Percentiles rank a stretch among this genome's conserved stretches.
Evolutionary conservation across 305 asterid species (phyloP).

Genomic region (Solanum hybrid): DNA sequence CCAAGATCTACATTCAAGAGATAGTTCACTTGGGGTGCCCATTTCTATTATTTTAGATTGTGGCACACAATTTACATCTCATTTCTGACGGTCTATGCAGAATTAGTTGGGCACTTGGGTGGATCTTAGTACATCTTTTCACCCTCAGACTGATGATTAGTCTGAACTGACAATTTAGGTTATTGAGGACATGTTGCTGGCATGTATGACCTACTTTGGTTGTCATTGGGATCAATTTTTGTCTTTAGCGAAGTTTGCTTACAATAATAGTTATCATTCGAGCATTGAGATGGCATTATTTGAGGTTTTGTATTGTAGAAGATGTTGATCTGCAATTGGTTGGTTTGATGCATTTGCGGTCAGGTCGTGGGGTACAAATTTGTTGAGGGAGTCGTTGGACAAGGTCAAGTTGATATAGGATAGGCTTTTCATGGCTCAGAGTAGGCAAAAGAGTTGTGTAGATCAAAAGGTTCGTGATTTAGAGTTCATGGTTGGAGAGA

Average conservation of each 20-base stretch:
- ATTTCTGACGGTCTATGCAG: not conserved
- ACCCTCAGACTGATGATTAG: not conserved
- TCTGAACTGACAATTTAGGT: not conserved
- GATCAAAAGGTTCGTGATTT: not conserved
- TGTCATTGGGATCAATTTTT: not conserved
- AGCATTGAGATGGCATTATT: not conserved
- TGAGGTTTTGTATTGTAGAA: not conserved
- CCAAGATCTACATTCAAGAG: not conserved
- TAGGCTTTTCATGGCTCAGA: not conserved
- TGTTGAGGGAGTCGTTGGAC: not conserved
- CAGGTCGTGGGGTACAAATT: not conserved
- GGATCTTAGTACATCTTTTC: not conserved
- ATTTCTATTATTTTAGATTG: no score
- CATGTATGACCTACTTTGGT: no score
- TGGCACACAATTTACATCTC: not conserved
- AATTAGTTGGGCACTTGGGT: not conserved
- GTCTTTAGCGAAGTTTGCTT: not conserved
- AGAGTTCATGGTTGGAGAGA: not conserved
- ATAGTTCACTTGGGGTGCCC: not conserved
- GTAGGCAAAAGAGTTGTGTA: not conserved
- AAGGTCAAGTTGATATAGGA: not conserved
- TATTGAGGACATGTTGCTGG: not conserved
- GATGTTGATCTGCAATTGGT: not conserved
- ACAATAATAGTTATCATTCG: not conserved
- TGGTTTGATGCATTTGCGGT: not conserved